Percentiles rank a stretch among this genome's conserved stretches.
Evolutionary conservation across 1,139 yeast genomes (phyloP).

Genomic region (Nakaseomyces sp.): DNA sequence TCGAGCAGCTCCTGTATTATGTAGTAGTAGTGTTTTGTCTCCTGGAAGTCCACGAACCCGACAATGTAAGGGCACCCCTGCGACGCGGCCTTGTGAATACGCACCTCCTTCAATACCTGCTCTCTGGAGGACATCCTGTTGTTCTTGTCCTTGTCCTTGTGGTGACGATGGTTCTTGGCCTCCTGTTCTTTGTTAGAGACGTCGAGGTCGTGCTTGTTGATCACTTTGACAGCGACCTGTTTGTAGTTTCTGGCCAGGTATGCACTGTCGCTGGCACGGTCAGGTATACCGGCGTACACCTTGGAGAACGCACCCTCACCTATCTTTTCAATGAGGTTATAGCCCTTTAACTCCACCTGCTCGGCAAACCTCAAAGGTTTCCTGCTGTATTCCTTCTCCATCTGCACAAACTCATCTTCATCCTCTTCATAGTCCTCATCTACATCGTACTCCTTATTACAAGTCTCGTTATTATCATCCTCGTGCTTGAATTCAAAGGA

Average conservation of each 20-base stretch:
- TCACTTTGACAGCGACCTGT: conserved; percentile 58
- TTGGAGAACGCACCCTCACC: conserved; percentile 91
- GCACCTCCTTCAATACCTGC: conserved; percentile 68
- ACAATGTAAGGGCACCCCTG: conserved; percentile 60
- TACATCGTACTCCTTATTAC: not conserved
- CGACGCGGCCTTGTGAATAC: conserved; percentile 38
- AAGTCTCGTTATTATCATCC: no score
- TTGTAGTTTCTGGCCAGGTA: conserved; percentile 10
- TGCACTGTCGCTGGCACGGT: conserved; percentile 7
- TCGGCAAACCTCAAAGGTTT: conserved; percentile 15
- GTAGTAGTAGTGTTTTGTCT: conserved; percentile 58
- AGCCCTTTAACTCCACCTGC: conserved; percentile 25
- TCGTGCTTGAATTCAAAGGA: not conserved
- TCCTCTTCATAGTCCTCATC: conserved; percentile 5
- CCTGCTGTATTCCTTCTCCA: not conserved
- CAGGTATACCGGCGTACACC: conserved; percentile 58
- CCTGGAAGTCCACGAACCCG: conserved; percentile 57
- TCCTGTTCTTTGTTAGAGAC: conserved; percentile 10
- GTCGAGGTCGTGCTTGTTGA: conserved; percentile 54
- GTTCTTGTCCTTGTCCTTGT: conserved; percentile 14
- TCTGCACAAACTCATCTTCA: not conserved
- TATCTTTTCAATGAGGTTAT: conserved; percentile 35
- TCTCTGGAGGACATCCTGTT: conserved; percentile 27
- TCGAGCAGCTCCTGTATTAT: conserved; percentile 75
- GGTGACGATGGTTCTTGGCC: conserved; percentile 9